Evolutionary conservation across 257 asterid genomes (phyloP).

Genomic region (Rauvolfia tetraphylla): DNA sequence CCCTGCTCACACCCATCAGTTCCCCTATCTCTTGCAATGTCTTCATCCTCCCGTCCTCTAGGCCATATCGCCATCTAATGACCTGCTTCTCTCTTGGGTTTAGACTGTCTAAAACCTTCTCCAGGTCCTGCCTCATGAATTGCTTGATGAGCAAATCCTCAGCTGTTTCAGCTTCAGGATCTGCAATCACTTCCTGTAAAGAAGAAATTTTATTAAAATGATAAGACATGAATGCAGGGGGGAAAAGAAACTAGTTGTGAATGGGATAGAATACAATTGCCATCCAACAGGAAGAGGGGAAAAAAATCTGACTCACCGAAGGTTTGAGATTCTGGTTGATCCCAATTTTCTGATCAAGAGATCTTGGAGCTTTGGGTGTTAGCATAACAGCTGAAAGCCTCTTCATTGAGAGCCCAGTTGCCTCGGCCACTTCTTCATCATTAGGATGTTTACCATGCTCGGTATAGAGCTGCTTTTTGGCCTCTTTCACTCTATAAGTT

Average conservation of each 20-base stretch:
- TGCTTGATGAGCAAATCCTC: slow-evolving; percentile 75
- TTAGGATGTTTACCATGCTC: slow-evolving; percentile 69
- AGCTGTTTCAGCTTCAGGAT: slow-evolving; percentile 79
- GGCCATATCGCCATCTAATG: slow-evolving; percentile 73
- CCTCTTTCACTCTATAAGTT: slow-evolving; percentile 87
- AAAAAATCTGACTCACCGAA: slow-evolving; percentile 42
- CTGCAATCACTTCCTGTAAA: slow-evolving; percentile 70
- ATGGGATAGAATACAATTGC: neutral
- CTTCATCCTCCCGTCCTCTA: slow-evolving; percentile 79
- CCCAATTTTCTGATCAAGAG: slow-evolving; percentile 92
- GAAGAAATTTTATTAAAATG: neutral
- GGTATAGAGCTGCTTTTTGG: slow-evolving; percentile 64
- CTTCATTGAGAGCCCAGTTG: slow-evolving; percentile 85
- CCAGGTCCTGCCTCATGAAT: slow-evolving; percentile 74
- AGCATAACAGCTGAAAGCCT: slow-evolving; percentile 72
- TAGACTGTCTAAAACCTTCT: slow-evolving; percentile 64
- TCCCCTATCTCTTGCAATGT: slow-evolving; percentile 95
- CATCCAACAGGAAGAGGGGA: slow-evolving; percentile 2
- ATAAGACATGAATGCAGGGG: neutral
- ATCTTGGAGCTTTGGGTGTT: slow-evolving; percentile 85
- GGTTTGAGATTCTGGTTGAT: slow-evolving; percentile 68
- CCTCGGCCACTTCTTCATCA: slow-evolving; percentile 77
- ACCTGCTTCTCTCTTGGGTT: slow-evolving; percentile 82
- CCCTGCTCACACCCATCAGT: slow-evolving; percentile 86
- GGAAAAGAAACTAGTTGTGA: neutral